Evolutionary conservation across 257 asterid species (phyloP).

Genomic region (Marsdenia floribunda): DNA sequence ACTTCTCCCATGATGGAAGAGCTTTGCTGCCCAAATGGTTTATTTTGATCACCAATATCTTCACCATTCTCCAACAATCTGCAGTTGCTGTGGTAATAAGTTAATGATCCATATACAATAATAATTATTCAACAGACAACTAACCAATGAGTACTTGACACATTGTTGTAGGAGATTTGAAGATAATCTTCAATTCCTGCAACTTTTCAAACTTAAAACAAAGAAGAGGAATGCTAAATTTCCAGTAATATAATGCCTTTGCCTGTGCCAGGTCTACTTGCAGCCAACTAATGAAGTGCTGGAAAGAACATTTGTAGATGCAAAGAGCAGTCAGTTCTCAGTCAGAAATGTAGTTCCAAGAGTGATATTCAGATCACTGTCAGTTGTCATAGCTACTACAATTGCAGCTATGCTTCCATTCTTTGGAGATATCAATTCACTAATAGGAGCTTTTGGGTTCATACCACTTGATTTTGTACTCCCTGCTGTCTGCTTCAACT

Average conservation of each 20-base stretch:
- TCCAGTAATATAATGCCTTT: not conserved
- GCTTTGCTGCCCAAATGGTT: conserved; percentile 68
- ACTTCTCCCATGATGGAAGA: conserved; percentile 51
- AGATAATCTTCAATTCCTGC: not conserved
- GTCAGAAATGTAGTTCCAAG: conserved; percentile 60
- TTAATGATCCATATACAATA: not conserved
- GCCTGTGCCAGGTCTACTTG: conserved; percentile 57
- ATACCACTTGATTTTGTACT: conserved; percentile 89
- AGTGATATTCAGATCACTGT: conserved; percentile 53
- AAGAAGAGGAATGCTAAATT: not conserved
- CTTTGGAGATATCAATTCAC: conserved; percentile 72
- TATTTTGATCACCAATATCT: conserved; percentile 50
- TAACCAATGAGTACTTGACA: no score
- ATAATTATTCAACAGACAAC: no score
- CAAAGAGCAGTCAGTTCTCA: conserved; percentile 58
- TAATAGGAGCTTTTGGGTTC: conserved; percentile 88
- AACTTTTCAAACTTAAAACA: not conserved
- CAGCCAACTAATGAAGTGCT: conserved; percentile 89
- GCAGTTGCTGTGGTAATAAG: conserved; percentile 77
- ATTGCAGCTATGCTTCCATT: conserved; percentile 91
- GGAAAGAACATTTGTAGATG: conserved; percentile 61
- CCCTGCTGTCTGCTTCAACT: conserved; percentile 71
- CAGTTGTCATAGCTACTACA: conserved; percentile 55
- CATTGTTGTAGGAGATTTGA: not conserved
- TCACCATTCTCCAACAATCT: conserved; percentile 81